These are phyloP conservation scores for Dysphania ambrosioides DNA, from an alignment of 148 eudicot genomes.

Conservation along the genomic window DNA sequence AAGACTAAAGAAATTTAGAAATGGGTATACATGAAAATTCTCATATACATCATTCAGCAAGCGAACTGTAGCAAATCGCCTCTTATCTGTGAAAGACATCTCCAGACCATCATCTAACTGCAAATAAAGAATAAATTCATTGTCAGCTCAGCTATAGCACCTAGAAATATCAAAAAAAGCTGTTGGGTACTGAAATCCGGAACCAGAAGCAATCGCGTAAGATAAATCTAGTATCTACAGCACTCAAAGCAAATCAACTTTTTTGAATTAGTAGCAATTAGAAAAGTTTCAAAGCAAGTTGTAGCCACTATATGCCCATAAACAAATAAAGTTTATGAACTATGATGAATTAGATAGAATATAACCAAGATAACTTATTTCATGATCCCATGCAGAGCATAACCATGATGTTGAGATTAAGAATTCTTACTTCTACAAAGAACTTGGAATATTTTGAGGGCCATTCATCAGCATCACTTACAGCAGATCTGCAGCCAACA, in stretches of 20 bases:
- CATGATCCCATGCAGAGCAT: not conserved
- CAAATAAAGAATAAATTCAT: constrained; percentile 21
- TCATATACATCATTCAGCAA: constrained; percentile 67
- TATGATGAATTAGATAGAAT: not conserved
- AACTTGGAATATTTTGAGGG: constrained; percentile 95
- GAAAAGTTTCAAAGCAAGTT: not conserved
- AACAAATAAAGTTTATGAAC: not conserved
- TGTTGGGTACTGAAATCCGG: not conserved
- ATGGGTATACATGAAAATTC: constrained; percentile 10
- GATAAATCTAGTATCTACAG: not conserved
- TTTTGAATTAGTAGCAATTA: not conserved
- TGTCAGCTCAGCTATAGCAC: too few species aligned
- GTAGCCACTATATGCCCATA: not conserved
- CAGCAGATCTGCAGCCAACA: constrained; percentile 71
- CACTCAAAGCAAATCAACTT: not conserved
- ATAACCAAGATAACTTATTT: not conserved
- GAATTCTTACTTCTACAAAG: too few species aligned
- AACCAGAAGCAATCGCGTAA: not conserved
- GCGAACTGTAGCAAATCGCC: constrained; percentile 97
- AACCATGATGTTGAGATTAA: too few species aligned
- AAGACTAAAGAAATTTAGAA: constrained; percentile 5
- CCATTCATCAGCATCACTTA: constrained; percentile 89
- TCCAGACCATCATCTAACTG: constrained; percentile 96
- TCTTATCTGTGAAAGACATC: constrained; percentile 95
- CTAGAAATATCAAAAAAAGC: not conserved